Evolutionary conservation across 768 basidiomycete species (phyloP).

Genomic region (Mycena vulgaris): DNA sequence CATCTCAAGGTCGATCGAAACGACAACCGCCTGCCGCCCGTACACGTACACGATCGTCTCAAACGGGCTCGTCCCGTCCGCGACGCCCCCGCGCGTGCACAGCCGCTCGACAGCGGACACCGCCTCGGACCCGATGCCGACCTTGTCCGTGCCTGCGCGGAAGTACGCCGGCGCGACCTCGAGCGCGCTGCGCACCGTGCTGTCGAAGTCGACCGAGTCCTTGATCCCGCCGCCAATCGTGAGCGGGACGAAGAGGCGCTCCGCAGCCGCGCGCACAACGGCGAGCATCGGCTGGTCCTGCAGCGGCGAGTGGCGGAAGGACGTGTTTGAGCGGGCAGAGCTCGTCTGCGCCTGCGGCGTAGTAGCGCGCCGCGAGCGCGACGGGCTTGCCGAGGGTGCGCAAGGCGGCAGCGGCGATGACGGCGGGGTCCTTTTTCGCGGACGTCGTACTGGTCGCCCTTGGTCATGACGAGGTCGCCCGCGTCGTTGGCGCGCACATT

Average conservation of each 20-base stretch:
- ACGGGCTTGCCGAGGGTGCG: slow-evolving; percentile 99
- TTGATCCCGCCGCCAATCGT: too few relatives aligned
- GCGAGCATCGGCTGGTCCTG: too few relatives aligned
- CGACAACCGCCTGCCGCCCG: slow-evolving; percentile 97
- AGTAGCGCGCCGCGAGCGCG: slow-evolving; percentile 90
- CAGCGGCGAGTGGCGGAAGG: slow-evolving; percentile 96
- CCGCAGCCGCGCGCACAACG: slow-evolving; percentile 91
- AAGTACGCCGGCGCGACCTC: too few relatives aligned
- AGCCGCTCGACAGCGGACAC: slow-evolving; percentile 95
- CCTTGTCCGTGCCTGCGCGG: slow-evolving; percentile 99
- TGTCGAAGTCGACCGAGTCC: too few relatives aligned
- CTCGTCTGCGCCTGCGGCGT: slow-evolving; percentile 92
- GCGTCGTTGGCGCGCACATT: slow-evolving; percentile 97
- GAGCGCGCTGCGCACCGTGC: too few relatives aligned
- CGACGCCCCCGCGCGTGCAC: slow-evolving; percentile 60
- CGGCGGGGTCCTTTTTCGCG: slow-evolving; percentile 76
- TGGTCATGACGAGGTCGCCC: slow-evolving; percentile 98
- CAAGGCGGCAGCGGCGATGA: slow-evolving; percentile 79
- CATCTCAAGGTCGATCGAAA: too few relatives aligned
- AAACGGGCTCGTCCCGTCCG: slow-evolving; percentile 87
- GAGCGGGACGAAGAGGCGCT: slow-evolving; percentile 93
- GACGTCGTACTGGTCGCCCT: slow-evolving; percentile 99
- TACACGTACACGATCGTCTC: slow-evolving; percentile 93
- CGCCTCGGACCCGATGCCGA: slow-evolving; percentile 96
- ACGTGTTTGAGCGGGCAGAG: slow-evolving; percentile 97